A percentile compares a stretch with the other conserved stretches of the same genome.
phyloP scores from a whole-genome alignment of 768 basidiomycete species.

The Cyathus striatus region DNA sequence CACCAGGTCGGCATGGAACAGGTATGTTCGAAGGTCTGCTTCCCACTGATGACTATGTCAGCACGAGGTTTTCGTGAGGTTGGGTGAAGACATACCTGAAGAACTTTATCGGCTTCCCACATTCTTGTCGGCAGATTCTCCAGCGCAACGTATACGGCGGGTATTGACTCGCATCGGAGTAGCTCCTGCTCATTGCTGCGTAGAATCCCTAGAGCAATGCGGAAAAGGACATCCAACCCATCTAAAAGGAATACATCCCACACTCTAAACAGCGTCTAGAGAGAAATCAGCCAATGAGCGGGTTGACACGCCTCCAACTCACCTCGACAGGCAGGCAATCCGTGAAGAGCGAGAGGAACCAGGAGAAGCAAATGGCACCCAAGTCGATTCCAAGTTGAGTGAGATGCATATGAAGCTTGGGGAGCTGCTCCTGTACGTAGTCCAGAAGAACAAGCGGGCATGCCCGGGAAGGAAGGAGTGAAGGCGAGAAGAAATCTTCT shows the following conservation, averaged over 20 bases:
- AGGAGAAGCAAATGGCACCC: constrained; percentile 94
- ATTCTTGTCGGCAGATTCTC: constrained; percentile 88
- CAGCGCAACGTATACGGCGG: constrained; percentile 84
- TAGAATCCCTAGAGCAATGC: constrained; percentile 85
- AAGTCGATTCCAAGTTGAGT: constrained; percentile 82
- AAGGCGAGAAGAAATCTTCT: constrained; percentile 90
- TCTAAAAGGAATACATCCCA: constrained; percentile 97
- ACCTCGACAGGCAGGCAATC: constrained; percentile 96
- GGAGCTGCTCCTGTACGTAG: constrained; percentile 73
- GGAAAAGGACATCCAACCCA: constrained; percentile 86
- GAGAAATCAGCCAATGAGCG: constrained; percentile 1
- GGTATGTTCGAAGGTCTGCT: constrained; percentile 45
- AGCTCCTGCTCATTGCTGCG: constrained; percentile 82
- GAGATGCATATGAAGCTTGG: constrained; percentile 73
- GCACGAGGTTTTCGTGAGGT: constrained; percentile 13
- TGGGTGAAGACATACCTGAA: constrained; percentile 59
- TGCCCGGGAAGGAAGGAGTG: constrained; percentile 86
- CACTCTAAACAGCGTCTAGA: constrained; percentile 85
- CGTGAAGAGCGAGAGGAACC: constrained; percentile 96
- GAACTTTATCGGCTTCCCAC: constrained; percentile 89
- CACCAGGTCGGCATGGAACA: constrained; percentile 53
- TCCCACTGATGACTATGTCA: constrained; percentile 47
- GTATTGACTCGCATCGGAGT: constrained; percentile 76
- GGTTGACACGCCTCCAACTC: constrained; percentile 9
- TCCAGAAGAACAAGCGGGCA: constrained; percentile 90